A percentile compares a stretch with the other conserved stretches of the same genome.
phyloP scores from a whole-genome alignment of 352 stramenopile species.

The Globisporangium acanthophoron region DNA sequence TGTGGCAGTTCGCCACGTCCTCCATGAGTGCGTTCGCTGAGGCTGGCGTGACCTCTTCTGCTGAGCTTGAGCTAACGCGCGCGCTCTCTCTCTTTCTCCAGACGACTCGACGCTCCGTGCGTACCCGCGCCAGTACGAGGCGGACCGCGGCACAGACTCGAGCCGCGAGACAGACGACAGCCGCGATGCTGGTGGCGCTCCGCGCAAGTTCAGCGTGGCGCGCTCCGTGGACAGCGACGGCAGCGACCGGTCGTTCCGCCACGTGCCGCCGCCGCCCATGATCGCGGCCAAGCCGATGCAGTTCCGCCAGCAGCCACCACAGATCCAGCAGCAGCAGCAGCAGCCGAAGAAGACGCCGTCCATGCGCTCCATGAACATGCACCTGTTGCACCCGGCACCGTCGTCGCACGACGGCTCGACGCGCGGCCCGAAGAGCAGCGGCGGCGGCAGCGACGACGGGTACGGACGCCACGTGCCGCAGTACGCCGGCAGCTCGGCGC shows the following conservation, averaged over 20 bases:
- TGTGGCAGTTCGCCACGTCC: slow-evolving; percentile 30
- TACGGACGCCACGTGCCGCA: slow-evolving; percentile 9
- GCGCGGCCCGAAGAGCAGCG: slow-evolving; percentile 2
- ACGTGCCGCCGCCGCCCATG: slow-evolving; percentile 12
- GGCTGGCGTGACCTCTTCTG: neutral
- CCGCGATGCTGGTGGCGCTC: neutral
- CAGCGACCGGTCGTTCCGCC: slow-evolving; percentile 16
- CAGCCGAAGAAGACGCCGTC: slow-evolving; percentile 2
- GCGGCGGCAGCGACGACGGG: neutral
- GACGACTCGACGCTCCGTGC: slow-evolving; percentile 11
- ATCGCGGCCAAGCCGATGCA: slow-evolving; percentile 5
- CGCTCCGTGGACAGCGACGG: slow-evolving; percentile 9
- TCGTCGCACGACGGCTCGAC: slow-evolving; percentile 7
- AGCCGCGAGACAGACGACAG: slow-evolving; percentile 30
- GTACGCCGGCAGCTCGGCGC: slow-evolving; percentile 6
- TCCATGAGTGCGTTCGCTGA: slow-evolving; percentile 19
- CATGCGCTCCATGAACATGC: slow-evolving; percentile 9
- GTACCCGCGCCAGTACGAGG: slow-evolving; percentile 8
- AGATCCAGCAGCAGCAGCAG: slow-evolving; percentile 1
- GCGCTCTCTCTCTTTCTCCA: neutral
- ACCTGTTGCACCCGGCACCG: slow-evolving; percentile 5
- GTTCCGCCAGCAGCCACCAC: slow-evolving; percentile 1
- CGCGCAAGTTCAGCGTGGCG: slow-evolving; percentile 5
- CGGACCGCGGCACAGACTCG: slow-evolving; percentile 18
- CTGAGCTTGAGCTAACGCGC: neutral